These are phyloP conservation scores for Cutaneotrichosporon mucoides DNA, from an alignment of 1,284 basidiomycete species.

Conservation along the genomic window DNA sequence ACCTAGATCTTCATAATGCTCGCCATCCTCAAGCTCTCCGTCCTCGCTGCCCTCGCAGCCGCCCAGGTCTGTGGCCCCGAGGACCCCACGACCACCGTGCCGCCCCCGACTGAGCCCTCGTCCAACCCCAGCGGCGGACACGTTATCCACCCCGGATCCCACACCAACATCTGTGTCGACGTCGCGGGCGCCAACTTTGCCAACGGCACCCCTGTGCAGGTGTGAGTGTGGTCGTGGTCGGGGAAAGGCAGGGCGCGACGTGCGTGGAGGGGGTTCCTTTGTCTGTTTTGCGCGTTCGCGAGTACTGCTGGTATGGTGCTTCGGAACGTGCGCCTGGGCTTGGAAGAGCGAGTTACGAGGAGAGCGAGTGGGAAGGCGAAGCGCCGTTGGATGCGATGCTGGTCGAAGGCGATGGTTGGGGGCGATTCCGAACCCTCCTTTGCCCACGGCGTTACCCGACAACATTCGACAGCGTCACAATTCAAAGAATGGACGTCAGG, in stretches of 20 bases:
- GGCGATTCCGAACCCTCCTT: too few relatives aligned
- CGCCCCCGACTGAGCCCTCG: conserved; percentile 10
- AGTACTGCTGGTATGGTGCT: too few relatives aligned
- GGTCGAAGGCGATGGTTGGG: too few relatives aligned
- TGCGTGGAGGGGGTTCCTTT: too few relatives aligned
- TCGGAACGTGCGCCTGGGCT: too few relatives aligned
- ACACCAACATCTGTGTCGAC: conserved; percentile 18
- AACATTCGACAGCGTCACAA: too few relatives aligned
- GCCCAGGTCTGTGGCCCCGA: conserved; percentile 14
- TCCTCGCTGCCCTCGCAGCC: conserved; percentile 12
- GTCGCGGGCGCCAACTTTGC: conserved; percentile 14
- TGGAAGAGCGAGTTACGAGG: too few relatives aligned
- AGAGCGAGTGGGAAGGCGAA: too few relatives aligned
- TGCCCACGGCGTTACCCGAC: too few relatives aligned
- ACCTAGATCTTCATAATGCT: conserved; percentile 10
- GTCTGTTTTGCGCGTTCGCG: too few relatives aligned
- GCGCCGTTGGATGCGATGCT: too few relatives aligned
- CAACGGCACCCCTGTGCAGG: conserved; percentile 25
- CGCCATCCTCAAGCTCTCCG: conserved; percentile 11
- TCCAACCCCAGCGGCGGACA: background rate
- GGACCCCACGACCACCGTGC: conserved; percentile 8
- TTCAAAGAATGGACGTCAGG: too few relatives aligned
- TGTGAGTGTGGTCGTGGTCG: conserved; percentile 5
- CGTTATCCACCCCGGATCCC: conserved; percentile 13
- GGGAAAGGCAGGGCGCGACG: background rate